Base-by-base conservation (phyloP, 139 green algal species). In the Bryopsis sp. region DNA sequence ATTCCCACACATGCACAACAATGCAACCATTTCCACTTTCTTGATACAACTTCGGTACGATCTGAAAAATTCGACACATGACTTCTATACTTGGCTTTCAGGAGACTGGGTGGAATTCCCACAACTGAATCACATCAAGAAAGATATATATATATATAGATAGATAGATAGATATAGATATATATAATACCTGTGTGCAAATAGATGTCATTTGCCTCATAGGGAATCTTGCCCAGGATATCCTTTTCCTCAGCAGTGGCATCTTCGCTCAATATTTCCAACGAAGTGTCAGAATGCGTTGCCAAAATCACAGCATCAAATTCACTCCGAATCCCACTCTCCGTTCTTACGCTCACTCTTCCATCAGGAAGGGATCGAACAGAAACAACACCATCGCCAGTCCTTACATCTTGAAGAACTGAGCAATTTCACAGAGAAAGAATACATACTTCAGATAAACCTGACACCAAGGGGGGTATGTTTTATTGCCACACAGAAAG, bases 231-330 rank as follows among this genome's bases (percentile, higher is more conserved):
- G 0, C 2, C 46, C 47, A 98, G 83, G 58, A 96, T 74, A 2
- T 81, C 76, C 0, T 29, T 39, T 72, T 96, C 85, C 1, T 65
- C 72, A 2, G 37, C 36, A 6, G 74, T 72, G 2, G 71, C 83
- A 29, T 69, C 70, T 5, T 76, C 34, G 0, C 87, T 86, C 26
- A 97, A 75, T 19, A 97, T 64, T 4, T 46, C 2, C 34, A 95
- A 73, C 22, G 80, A 76, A 35, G 84, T 82, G 76, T 97, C 87
- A 1, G 73, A 79, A 76, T 98, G 93, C 0, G 83, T 90, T 11
- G 92, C 93, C 34, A 97, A 71, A 32, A 97, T 76, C 7, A 92
- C 85, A 0, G 76, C 76, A 73, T 97, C 91, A 74, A 88, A 97
- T 6, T 66, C 58, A 15, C 68, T 48, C 11, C 68, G 5, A 26